Conservation (phyloP, 164 flowering plant genomes). For the Magnolia changhungtana region DNA sequence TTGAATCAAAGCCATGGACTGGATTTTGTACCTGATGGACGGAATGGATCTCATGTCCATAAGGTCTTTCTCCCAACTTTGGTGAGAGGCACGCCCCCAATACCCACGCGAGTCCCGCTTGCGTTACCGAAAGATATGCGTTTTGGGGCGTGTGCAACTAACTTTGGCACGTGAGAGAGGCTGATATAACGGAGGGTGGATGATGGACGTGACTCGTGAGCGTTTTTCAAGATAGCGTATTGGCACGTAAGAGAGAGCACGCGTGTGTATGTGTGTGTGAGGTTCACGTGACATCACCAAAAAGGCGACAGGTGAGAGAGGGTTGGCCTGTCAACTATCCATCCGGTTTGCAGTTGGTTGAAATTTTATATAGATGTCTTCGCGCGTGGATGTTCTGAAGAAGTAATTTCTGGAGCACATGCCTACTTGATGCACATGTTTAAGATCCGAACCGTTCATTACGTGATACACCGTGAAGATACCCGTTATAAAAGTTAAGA, state of each 20-base stretch:
- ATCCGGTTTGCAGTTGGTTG: conserved; percentile 41
- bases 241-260: conserved; percentile 17
- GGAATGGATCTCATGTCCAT: too few relatives aligned
- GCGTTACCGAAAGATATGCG: not conserved
- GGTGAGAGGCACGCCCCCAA: not conserved
- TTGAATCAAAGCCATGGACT: too few relatives aligned
- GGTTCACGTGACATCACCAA: conserved; percentile 54
- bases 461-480: too few relatives aligned
- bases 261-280: conserved; percentile 37
- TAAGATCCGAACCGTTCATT: too few relatives aligned
- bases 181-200: not conserved
- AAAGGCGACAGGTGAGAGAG: conserved; percentile 29
- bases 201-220: conserved; percentile 2
- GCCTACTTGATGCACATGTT: too few relatives aligned
- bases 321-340: conserved; percentile 48
- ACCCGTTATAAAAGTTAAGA: too few relatives aligned
- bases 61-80: too few relatives aligned
- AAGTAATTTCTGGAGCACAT: too few relatives aligned
- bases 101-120: too few relatives aligned
- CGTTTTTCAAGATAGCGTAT: not conserved
- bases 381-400: too few relatives aligned
- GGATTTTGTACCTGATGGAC: too few relatives aligned
- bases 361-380: not conserved
- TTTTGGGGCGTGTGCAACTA: not conserved
- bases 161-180: conserved; percentile 26